Conservation (phyloP, 176 grass and related monocot species). For the Olyra latifolia region DNA sequence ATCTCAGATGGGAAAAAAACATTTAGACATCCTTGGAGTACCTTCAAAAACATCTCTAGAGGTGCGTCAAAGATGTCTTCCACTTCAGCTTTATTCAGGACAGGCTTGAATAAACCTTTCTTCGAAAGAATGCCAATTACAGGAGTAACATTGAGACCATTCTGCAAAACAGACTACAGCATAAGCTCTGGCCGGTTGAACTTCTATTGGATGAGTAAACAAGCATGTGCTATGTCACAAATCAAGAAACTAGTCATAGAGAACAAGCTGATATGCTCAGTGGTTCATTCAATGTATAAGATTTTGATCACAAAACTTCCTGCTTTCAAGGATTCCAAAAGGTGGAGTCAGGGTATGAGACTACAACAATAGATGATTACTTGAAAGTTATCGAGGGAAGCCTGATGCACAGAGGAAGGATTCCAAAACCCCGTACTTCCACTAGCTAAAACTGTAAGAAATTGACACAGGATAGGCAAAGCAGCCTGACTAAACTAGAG, state of each 20-base stretch:
- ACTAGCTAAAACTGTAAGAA: not conserved
- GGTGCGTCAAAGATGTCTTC: conserved; percentile 92
- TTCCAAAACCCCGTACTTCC: not conserved
- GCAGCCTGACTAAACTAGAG: not conserved
- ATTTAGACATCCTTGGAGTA: conserved; percentile 6
- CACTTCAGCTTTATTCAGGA: conserved; percentile 73
- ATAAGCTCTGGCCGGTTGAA: conserved; percentile 14
- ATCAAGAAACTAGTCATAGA: not conserved
- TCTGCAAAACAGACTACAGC: conserved; percentile 46
- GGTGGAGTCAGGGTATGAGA: not conserved
- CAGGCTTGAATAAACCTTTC: conserved; percentile 60
- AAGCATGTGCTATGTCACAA: not conserved
- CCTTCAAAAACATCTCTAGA: conserved; percentile 96
- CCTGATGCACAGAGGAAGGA: not conserved
- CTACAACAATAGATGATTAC: not conserved
- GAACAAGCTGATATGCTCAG: not conserved
- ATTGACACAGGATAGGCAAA: not conserved
- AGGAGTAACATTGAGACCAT: conserved; percentile 75
- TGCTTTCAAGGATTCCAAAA: not conserved
- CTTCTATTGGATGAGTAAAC: conserved; percentile 12
- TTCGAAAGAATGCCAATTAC: conserved; percentile 74
- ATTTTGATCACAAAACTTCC: not conserved
- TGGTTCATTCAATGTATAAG: not conserved
- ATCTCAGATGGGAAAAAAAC: not conserved
- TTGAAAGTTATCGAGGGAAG: not conserved